A percentile compares a stretch with the other conserved stretches of the same genome.
Conservation (phyloP, 2,329 filamentous ascomycete genomes). For the Proliferodiscus dingleyae region DNA sequence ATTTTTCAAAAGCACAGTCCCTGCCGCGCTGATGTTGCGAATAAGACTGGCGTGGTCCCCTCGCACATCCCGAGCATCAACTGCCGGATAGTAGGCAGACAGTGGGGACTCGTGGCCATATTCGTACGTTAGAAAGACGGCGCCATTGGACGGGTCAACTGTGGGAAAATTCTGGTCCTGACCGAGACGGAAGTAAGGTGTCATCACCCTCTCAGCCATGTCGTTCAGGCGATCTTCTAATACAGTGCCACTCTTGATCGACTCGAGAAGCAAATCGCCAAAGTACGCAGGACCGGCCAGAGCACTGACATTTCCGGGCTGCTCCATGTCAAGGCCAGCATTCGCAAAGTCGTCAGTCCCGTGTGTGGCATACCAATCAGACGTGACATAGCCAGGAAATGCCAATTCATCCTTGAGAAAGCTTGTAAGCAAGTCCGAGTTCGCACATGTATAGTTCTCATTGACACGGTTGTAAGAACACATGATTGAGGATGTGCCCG, state of each 20-base stretch:
- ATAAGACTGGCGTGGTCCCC: slow-evolving; percentile 30
- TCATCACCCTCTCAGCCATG: slow-evolving; percentile 59
- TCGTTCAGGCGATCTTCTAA: slow-evolving; percentile 62
- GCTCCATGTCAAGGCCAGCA: slow-evolving; percentile 42
- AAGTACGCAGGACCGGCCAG: slow-evolving; percentile 8
- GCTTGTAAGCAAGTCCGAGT: slow-evolving; percentile 39
- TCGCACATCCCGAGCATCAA: slow-evolving; percentile 48
- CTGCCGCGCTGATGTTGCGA: slow-evolving; percentile 46
- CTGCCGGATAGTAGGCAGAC: no score
- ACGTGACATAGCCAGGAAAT: slow-evolving; percentile 42
- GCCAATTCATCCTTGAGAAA: slow-evolving; percentile 47
- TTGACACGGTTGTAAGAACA: slow-evolving; percentile 65
- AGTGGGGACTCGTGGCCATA: no score
- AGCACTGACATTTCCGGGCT: slow-evolving; percentile 33
- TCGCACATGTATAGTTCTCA: slow-evolving; percentile 44
- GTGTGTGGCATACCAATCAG: slow-evolving; percentile 40
- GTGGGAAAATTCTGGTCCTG: slow-evolving; percentile 44
- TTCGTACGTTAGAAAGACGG: no score
- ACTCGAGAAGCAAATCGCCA: slow-evolving; percentile 32
- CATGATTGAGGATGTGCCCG: slow-evolving; percentile 75
- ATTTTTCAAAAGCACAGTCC: slow-evolving; percentile 71
- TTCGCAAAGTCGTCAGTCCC: slow-evolving; percentile 36
- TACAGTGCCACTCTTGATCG: slow-evolving; percentile 60
- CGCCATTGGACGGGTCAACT: slow-evolving; percentile 41
- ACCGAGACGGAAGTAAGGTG: slow-evolving; percentile 45